These are phyloP conservation scores for Syncephalastrum racemosum DNA, from an alignment of 371 early-diverging fungal species.

Conservation along the genomic window DNA sequence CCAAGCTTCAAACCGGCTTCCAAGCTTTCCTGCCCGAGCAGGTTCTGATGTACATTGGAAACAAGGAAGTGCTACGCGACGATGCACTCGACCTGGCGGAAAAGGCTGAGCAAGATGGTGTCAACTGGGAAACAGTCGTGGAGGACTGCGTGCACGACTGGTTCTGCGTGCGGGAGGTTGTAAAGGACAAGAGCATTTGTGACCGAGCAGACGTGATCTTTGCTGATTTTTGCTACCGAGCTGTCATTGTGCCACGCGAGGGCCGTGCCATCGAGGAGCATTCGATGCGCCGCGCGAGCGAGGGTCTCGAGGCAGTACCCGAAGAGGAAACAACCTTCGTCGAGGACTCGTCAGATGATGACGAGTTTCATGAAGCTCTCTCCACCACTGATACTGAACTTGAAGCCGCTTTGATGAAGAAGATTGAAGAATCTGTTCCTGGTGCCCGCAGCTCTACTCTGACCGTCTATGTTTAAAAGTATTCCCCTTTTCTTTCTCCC, in stretches of 20 bases:
- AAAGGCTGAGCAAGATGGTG: conserved; percentile 38
- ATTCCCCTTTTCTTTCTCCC: no score
- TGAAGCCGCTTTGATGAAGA: conserved; percentile 12
- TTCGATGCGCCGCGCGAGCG: conserved; percentile 19
- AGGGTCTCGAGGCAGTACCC: conserved; percentile 32
- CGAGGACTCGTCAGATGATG: conserved; percentile 22
- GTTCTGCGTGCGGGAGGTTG: conserved; percentile 47
- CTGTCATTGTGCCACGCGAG: conserved; percentile 25
- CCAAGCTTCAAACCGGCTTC: conserved; percentile 40
- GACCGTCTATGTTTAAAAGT: no score
- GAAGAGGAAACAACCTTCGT: conserved; percentile 21
- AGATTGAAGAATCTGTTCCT: conserved; percentile 7
- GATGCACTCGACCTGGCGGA: conserved; percentile 38
- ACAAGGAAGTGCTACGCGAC: conserved; percentile 41
- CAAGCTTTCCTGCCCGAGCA: conserved; percentile 25
- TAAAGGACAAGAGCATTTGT: conserved; percentile 35
- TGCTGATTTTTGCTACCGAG: conserved; percentile 38
- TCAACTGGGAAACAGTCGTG: conserved; percentile 31
- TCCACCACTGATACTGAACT: conserved; percentile 17
- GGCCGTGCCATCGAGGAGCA: conserved; percentile 11
- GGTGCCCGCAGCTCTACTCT: no score
- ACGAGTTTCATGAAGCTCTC: conserved; percentile 18
- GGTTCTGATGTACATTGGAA: conserved; percentile 37
- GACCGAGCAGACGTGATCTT: conserved; percentile 32
- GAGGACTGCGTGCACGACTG: conserved; percentile 49